Percentiles rank a stretch among this genome's conserved stretches.
These are phyloP conservation scores for Aureobasidium sp. DNA, from an alignment of 2,329 filamentous ascomycete genomes.

Conservation along the genomic window DNA sequence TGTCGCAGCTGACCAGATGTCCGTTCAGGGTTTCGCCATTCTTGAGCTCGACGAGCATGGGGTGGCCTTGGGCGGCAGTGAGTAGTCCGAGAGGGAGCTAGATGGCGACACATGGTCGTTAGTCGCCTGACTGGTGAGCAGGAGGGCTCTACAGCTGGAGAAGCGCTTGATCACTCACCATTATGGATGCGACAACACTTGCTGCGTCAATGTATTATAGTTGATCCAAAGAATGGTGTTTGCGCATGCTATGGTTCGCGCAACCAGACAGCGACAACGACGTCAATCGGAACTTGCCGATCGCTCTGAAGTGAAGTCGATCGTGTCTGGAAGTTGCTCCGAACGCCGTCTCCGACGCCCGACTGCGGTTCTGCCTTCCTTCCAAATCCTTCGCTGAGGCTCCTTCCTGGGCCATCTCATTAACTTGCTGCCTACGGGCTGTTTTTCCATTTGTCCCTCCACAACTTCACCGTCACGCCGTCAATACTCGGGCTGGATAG, in stretches of 20 bases:
- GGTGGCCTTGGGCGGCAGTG: constrained; percentile 92
- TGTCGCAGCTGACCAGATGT: constrained; percentile 92
- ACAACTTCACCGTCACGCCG: neutral
- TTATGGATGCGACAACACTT: constrained; percentile 9
- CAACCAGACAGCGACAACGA: constrained; percentile 3
- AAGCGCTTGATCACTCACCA: constrained; percentile 15
- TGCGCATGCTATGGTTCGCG: neutral
- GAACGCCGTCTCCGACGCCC: constrained; percentile 1
- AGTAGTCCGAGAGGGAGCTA: constrained; percentile 69
- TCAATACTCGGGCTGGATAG: constrained; percentile 1
- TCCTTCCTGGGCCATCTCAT: neutral
- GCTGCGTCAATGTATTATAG: neutral
- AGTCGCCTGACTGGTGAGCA: constrained; percentile 15
- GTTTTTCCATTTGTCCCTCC: neutral
- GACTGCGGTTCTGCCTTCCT: neutral
- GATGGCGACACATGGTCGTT: constrained; percentile 8
- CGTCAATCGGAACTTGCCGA: constrained; percentile 3
- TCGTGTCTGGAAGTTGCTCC: neutral
- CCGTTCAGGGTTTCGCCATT: constrained; percentile 97
- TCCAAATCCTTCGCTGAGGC: constrained; percentile 10
- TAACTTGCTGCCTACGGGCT: constrained; percentile 9
- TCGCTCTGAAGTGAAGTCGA: neutral
- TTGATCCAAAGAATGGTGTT: neutral
- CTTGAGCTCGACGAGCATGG: constrained; percentile 96
- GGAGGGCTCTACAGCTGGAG: constrained; percentile 3